Conservation (phyloP, 2,329 filamentous ascomycete species). For the Rhynchosporium graminicola region DNA sequence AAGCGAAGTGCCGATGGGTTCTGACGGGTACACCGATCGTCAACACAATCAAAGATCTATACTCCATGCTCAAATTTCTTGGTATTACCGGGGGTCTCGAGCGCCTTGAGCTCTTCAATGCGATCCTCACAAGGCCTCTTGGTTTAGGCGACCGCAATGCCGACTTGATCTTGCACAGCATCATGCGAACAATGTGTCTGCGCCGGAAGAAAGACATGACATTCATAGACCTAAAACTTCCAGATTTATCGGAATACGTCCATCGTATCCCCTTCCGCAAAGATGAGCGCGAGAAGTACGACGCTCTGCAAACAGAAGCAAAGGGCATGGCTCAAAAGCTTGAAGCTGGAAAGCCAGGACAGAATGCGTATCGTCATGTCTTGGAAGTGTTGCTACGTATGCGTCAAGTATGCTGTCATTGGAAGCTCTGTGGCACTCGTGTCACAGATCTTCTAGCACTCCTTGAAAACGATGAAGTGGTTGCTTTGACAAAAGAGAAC, state of each 20-base stretch:
- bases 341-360: conserved; percentile 47
- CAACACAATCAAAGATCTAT: conserved; percentile 79
- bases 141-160: conserved; percentile 57
- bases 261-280: conserved; percentile 72
- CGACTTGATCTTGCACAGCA: conserved; percentile 66
- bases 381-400: conserved; percentile 81
- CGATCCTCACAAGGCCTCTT: conserved; percentile 69
- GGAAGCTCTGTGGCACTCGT: conserved; percentile 76
- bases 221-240: conserved; percentile 80
- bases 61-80: conserved; percentile 77
- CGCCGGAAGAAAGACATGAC: conserved; percentile 85
- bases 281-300: conserved; percentile 77
- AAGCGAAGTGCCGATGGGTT: conserved; percentile 75
- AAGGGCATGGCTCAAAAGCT: conserved; percentile 68
- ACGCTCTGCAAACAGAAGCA: conserved; percentile 72
- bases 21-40: conserved; percentile 81
- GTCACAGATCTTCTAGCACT: conserved; percentile 71
- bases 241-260: conserved; percentile 74
- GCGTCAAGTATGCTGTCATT: conserved; percentile 86
- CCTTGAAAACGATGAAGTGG: conserved; percentile 65
- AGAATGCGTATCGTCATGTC: conserved; percentile 68
- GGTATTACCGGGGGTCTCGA: conserved; percentile 75
- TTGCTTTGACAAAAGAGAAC: conserved; percentile 73
- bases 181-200: conserved; percentile 81
- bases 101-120: conserved; percentile 71